phyloP scores from a whole-genome alignment of 1,139 yeast genomes.

The Sugiyamaella sp. region DNA sequence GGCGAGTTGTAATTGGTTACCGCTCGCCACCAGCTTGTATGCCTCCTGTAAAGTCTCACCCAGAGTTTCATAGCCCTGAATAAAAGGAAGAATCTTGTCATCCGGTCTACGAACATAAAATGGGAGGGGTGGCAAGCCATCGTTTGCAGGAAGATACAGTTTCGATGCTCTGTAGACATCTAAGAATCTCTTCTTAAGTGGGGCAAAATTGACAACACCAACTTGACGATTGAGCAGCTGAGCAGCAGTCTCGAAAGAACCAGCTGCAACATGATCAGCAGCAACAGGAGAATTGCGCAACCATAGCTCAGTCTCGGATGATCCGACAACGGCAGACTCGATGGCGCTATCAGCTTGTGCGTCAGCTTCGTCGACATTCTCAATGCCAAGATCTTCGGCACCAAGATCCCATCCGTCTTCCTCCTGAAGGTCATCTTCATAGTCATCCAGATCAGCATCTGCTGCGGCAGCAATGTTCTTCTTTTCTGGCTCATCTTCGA shows the following conservation, averaged over 20 bases:
- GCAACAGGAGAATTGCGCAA: slow-evolving; percentile 86
- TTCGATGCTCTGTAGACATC: slow-evolving; percentile 83
- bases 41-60: slow-evolving; percentile 63
- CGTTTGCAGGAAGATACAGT: slow-evolving; percentile 72
- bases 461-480: slow-evolving; percentile 28
- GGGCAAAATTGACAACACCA: slow-evolving; percentile 85
- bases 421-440: slow-evolving; percentile 43
- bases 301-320: slow-evolving; percentile 79
- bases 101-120: slow-evolving; percentile 67
- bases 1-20: slow-evolving; percentile 54
- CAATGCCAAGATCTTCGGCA: slow-evolving; percentile 65
- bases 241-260: slow-evolving; percentile 95
- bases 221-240: slow-evolving; percentile 86
- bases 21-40: slow-evolving; percentile 71
- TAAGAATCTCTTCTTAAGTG: slow-evolving; percentile 77
- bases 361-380: slow-evolving; percentile 55
- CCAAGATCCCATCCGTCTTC: slow-evolving; percentile 44
- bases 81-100: slow-evolving; percentile 58
- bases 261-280: slow-evolving; percentile 94
- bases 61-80: slow-evolving; percentile 76
- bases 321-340: slow-evolving; percentile 46
- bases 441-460: slow-evolving; percentile 32
- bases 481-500: slow-evolving; percentile 44
- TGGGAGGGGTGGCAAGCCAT: slow-evolving; percentile 69
- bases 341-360: slow-evolving; percentile 47